Conservation (phyloP, 2,329 filamentous ascomycete species). For the Daldinia eschscholtzii region DNA sequence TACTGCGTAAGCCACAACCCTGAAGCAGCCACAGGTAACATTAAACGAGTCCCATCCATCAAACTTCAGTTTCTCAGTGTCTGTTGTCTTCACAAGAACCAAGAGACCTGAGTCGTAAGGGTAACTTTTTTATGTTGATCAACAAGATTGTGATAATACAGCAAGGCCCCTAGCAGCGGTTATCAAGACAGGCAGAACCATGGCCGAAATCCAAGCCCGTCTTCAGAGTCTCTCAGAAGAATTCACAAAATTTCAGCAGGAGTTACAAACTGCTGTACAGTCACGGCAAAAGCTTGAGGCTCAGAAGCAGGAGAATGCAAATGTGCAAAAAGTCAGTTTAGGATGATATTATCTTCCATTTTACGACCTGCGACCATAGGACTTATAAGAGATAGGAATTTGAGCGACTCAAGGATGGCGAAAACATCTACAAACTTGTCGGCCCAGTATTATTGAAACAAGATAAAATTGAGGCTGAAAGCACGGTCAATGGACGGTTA, state of each 20-base stretch:
- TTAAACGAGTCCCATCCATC: background rate
- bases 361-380: background rate
- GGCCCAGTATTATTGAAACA: conserved; percentile 95
- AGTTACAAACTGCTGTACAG: conserved; percentile 80
- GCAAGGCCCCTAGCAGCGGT: background rate
- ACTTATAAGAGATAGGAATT: conserved; percentile 75
- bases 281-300: conserved; percentile 93
- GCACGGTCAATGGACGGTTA: conserved; percentile 89
- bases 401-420: conserved; percentile 78
- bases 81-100: background rate
- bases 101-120: background rate
- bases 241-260: conserved; percentile 87
- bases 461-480: conserved; percentile 88
- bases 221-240: conserved; percentile 88
- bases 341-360: background rate
- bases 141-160: background rate
- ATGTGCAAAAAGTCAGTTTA: conserved; percentile 81
- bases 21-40: conserved; percentile 26
- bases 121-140: background rate
- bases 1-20: conserved; percentile 18
- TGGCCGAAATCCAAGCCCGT: conserved; percentile 80
- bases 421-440: conserved; percentile 95
- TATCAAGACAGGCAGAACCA: conserved; percentile 55
- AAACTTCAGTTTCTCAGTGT: background rate
- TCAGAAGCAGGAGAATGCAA: conserved; percentile 91